phyloP scores from a whole-genome alignment of 1,284 basidiomycete genomes.

The Sphaerobolus stellatus region DNA sequence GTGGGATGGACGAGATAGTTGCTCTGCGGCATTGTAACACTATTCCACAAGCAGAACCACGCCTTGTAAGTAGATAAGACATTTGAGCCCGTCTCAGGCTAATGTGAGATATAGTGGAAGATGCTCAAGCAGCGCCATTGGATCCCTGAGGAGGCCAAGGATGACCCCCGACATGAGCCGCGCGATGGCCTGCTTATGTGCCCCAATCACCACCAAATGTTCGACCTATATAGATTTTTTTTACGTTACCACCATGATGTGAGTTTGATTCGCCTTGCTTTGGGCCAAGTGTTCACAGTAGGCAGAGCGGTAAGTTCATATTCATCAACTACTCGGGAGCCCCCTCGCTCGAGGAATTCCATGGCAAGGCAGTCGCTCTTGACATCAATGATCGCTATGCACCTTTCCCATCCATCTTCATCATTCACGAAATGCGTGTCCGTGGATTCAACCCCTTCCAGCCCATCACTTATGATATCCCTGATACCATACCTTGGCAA shows the following conservation, averaged over 20 bases:
- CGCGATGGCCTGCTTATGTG: neutral
- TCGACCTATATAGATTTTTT: neutral
- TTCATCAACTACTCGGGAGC: slow-evolving; percentile 21
- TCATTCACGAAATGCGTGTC: slow-evolving; percentile 33
- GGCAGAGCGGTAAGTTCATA: slow-evolving; percentile 21
- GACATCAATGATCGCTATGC: slow-evolving; percentile 13
- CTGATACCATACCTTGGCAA: slow-evolving; percentile 20
- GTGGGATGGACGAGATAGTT: neutral
- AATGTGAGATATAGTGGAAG: neutral
- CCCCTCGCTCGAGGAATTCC: slow-evolving; percentile 15
- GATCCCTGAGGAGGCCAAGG: neutral
- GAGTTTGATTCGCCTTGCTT: neutral
- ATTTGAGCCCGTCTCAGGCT: neutral
- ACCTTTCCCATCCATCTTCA: slow-evolving; percentile 30
- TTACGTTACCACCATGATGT: neutral
- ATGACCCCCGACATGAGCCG: neutral
- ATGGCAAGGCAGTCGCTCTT: slow-evolving; percentile 25
- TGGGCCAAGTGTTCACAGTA: neutral
- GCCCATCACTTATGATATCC: slow-evolving; percentile 5
- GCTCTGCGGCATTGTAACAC: neutral
- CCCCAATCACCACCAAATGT: neutral
- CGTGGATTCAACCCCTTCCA: slow-evolving; percentile 28
- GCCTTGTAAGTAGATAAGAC: neutral
- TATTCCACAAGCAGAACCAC: neutral
- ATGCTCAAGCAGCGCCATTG: neutral